Percentiles rank a stretch among this genome's conserved stretches.
These are phyloP conservation scores for Chrysopogon serrulatus DNA, from an alignment of 176 grass and related monocot genomes.

Conservation along the genomic window DNA sequence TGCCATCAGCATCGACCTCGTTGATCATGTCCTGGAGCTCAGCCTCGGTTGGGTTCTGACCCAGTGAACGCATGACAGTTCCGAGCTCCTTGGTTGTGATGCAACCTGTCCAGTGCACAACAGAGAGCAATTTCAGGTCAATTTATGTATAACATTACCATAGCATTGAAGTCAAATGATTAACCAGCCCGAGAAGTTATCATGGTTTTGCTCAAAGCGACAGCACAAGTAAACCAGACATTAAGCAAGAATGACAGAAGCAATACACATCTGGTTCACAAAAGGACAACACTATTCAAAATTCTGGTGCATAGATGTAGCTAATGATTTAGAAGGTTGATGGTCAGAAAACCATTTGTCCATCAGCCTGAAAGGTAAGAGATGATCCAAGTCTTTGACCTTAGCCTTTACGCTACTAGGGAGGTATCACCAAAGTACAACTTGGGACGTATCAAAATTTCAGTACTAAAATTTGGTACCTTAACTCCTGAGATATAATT, in stretches of 20 bases:
- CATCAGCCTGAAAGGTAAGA: not conserved
- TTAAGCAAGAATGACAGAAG: not conserved
- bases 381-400: not conserved
- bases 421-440: not conserved
- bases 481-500: not conserved
- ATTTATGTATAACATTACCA: not conserved
- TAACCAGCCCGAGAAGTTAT: not conserved
- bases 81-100: slow-evolving; percentile 97
- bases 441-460: not conserved
- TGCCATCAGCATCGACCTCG: slow-evolving; percentile 86
- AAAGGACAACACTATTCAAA: not conserved
- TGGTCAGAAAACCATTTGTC: not conserved
- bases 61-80: slow-evolving; percentile 88
- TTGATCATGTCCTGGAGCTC: slow-evolving; percentile 99
- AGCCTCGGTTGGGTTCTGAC: slow-evolving; percentile 91
- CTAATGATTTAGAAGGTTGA: not conserved
- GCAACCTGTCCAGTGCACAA: slow-evolving; percentile 47
- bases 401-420: not conserved
- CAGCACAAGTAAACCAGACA: not conserved
- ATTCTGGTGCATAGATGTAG: not conserved
- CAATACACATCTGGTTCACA: not conserved
- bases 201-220: not conserved
- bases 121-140: not conserved
- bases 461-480: not conserved
- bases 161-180: not conserved